Base-by-base conservation (phyloP, 495 filamentous ascomycete species). In the Cudoniella acicularis region DNA sequence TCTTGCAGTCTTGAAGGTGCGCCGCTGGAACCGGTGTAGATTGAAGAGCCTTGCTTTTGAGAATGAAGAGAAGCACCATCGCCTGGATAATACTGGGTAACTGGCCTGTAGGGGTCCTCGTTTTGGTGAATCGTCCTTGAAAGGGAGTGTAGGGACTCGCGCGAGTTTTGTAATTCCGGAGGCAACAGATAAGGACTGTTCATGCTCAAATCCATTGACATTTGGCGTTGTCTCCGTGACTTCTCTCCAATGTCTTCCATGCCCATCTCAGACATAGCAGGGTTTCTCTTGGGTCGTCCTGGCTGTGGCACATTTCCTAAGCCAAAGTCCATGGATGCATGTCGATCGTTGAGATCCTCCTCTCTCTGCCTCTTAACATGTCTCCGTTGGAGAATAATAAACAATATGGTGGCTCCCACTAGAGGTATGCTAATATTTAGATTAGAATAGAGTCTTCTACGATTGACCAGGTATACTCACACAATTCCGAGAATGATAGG, bases 321-420 rank as follows among this genome's bases (percentile, higher is more conserved):
- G 25, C 94, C 94, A 69, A 98, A 98, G 70, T 98, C 94, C 67
- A 98, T 81, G 1, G 91, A 96, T 67, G 87, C 95, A 70, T 95
- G 89, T 64, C 90, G 88, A 69, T 97, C 93, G 59, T 89, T 83
- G 26, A 79, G 78, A 70, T 98, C 94, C 75, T 98, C 94, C 42
- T 75, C 75, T 59, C 79, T 77, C 58, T 92, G 81, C 62, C 82
- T 93, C 63, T 83, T 82, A 16, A 89, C 75, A 64, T 89, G 87
- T 68, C 88, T 79, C 13, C 89, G 83, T 65, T 96, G 91, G 26
- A 98, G 78, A 63, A 83, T 87, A 54, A 93, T 58, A 49, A 96
- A 78, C 23, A 90, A 78, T 21, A 86, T 59, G 6, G 90, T 67
- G 13, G 88, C 89, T 63, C 78, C 72, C 13, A 86, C 74, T 42